Conservation (phyloP, 2,329 filamentous ascomycete species). For the Verticillium nonalfalfae region DNA sequence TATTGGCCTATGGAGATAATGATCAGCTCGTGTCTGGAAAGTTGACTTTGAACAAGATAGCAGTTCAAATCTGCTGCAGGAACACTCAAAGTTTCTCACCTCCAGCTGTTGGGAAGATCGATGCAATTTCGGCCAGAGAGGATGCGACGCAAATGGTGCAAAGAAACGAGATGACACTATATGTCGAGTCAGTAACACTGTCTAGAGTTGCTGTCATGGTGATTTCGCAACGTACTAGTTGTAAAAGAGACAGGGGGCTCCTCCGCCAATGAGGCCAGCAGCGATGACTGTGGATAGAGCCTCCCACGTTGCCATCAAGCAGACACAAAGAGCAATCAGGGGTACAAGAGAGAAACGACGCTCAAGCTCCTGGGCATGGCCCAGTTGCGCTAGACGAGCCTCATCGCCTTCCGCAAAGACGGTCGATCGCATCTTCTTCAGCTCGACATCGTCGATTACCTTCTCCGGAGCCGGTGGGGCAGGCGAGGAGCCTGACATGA, state of each 20-base stretch:
- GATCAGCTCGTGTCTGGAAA: neutral
- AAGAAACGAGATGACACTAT: constrained; percentile 32
- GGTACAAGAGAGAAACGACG: constrained; percentile 33
- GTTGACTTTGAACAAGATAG: neutral
- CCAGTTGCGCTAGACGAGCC: constrained; percentile 18
- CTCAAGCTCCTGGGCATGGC: constrained; percentile 21
- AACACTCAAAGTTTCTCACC: constrained; percentile 12
- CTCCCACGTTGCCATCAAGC: constrained; percentile 46
- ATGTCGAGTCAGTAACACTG: neutral
- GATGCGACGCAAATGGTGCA: constrained; percentile 29
- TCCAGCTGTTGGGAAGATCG: constrained; percentile 26
- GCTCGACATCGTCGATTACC: neutral
- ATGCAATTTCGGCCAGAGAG: constrained; percentile 32
- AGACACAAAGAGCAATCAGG: constrained; percentile 34
- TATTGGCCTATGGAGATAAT: constrained; percentile 27
- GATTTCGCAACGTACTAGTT: constrained; percentile 24
- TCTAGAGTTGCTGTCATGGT: neutral
- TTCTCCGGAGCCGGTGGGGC: neutral
- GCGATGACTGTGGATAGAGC: constrained; percentile 38
- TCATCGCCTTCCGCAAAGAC: constrained; percentile 9
- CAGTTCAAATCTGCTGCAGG: neutral
- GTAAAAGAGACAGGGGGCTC: constrained; percentile 38
- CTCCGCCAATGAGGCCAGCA: constrained; percentile 34
- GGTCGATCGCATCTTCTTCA: neutral
- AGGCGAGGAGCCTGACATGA: neutral